Evolutionary conservation across 1,139 yeast species (phyloP), one percentile per base, ranked within the genome.

Genomic region (Debaryomyces udenii): DNA sequence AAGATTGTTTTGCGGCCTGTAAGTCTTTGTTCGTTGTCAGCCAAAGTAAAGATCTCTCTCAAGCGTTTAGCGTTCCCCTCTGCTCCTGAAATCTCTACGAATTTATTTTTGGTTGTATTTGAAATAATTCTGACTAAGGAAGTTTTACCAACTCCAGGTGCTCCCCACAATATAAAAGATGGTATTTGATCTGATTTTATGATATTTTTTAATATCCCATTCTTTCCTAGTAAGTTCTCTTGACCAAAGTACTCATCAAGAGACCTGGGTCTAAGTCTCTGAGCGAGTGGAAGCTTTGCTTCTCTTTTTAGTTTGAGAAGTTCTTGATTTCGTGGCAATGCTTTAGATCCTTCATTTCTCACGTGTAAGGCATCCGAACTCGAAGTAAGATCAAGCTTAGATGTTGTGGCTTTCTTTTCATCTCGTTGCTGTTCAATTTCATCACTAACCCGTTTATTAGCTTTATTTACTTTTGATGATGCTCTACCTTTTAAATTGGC

Each of bases 141-240:
- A 0, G 99, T 93, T 58, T 93, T 93, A 0, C 99, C 99, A 2
- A 86, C 93, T 0, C 98, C 98, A 1, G 97, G 96, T 1, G 87
- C 87, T 0, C 99, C 99, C 98, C 98, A 93, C 10, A 93, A 67
- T 5, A 93, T 81, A 69, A 93, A 78, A 0, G 97, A 90, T 0
- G 98, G 98, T 2, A 81, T 78, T 48, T 64, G 67, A 32, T 81
- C 85, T 2, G 76, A 62, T 27, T 74, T 73, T 2, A 93, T 78
- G 41, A 88, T 83, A 36, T 84, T 82, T 32, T 87, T 70, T 11
- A 94, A 62, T 0, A 89, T 64, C 0, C 97, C 98, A 14, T 76
- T 68, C 6, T 75, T 71, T 0, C 95, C 96, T 1, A 93, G 79
- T 11, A 93, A 64, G 59, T 88, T 91, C 40, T 80, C 79, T 60